These are phyloP conservation scores for Boletellus emodensis DNA, from an alignment of 768 basidiomycete species.

Conservation along the genomic window DNA sequence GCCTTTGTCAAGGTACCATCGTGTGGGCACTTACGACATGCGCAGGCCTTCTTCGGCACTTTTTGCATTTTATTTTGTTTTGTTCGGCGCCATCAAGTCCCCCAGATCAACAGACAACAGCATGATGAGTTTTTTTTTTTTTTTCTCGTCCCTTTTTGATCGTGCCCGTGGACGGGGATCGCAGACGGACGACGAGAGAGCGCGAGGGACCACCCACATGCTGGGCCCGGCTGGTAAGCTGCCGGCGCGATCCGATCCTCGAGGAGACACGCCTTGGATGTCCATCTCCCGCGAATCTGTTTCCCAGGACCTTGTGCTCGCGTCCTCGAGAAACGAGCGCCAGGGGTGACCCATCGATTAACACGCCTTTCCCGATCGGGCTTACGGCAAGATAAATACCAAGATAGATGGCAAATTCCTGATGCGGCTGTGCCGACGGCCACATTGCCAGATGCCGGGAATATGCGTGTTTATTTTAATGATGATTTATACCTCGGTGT, in stretches of 20 bases:
- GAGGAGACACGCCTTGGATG: too few relatives aligned
- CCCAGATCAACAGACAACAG: neutral
- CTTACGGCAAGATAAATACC: slow-evolving; percentile 16
- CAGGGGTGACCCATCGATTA: slow-evolving; percentile 5
- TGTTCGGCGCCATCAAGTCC: neutral
- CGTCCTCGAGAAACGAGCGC: neutral
- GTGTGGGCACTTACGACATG: slow-evolving; percentile 6
- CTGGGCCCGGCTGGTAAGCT: neutral
- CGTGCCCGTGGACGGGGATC: neutral
- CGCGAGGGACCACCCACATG: neutral
- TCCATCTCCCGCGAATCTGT: slow-evolving; percentile 1
- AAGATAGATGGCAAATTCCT: slow-evolving; percentile 5
- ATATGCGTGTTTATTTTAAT: too few relatives aligned
- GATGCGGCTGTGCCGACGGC: slow-evolving; percentile 14
- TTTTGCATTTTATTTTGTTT: neutral
- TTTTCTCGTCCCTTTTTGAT: neutral
- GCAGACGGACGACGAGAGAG: neutral
- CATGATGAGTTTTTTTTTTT: neutral
- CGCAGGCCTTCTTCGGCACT: slow-evolving; percentile 1
- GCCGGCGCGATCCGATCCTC: neutral
- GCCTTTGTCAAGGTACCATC: neutral
- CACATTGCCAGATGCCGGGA: neutral
- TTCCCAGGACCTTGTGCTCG: neutral
- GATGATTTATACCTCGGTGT: slow-evolving; percentile 2
- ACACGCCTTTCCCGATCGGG: slow-evolving; percentile 8